These are phyloP conservation scores for Plasmopara muralis DNA, from an alignment of 352 stramenopile genomes.

Conservation along the genomic window DNA sequence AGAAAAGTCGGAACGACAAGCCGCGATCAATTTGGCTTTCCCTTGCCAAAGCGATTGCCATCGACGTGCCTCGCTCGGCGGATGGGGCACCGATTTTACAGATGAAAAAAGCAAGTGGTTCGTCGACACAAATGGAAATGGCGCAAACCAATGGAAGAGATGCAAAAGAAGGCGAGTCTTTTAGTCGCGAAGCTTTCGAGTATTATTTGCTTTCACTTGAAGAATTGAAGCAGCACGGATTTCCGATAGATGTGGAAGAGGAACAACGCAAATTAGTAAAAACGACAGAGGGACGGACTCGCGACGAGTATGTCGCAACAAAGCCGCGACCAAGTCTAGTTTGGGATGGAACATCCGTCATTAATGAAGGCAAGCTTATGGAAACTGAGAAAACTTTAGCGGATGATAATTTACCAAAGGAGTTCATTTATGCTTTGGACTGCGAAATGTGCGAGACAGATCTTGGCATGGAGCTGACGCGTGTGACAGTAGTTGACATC, in stretches of 20 bases:
- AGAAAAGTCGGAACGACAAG: slow-evolving; percentile 35
- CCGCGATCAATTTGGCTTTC: slow-evolving; percentile 53
- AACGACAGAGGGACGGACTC: slow-evolving; percentile 40
- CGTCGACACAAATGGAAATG: slow-evolving; percentile 8
- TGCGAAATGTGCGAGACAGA: slow-evolving; percentile 89
- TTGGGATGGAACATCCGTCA: slow-evolving; percentile 2
- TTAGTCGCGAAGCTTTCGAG: slow-evolving; percentile 19
- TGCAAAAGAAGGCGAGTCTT: not conserved
- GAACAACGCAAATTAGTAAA: slow-evolving; percentile 54
- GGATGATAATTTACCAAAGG: slow-evolving; percentile 4
- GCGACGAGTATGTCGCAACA: slow-evolving; percentile 53
- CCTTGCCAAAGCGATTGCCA: slow-evolving; percentile 49
- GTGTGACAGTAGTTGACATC: slow-evolving; percentile 69
- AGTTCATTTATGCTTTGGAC: slow-evolving; percentile 68
- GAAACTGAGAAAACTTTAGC: slow-evolving; percentile 19
- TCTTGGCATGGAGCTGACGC: slow-evolving; percentile 76
- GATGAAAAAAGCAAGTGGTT: slow-evolving; percentile 6
- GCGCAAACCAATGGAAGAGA: not conserved
- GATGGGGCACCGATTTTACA: slow-evolving; percentile 36
- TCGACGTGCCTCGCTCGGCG: slow-evolving; percentile 43
- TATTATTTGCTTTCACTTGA: slow-evolving; percentile 59
- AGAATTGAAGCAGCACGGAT: slow-evolving; percentile 68
- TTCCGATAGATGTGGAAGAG: slow-evolving; percentile 46
- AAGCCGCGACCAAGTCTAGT: slow-evolving; percentile 21
- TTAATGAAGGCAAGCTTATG: slow-evolving; percentile 19